Conservation (phyloP, 176 grass and related monocot genomes). For the Metroxylon sagu region DNA sequence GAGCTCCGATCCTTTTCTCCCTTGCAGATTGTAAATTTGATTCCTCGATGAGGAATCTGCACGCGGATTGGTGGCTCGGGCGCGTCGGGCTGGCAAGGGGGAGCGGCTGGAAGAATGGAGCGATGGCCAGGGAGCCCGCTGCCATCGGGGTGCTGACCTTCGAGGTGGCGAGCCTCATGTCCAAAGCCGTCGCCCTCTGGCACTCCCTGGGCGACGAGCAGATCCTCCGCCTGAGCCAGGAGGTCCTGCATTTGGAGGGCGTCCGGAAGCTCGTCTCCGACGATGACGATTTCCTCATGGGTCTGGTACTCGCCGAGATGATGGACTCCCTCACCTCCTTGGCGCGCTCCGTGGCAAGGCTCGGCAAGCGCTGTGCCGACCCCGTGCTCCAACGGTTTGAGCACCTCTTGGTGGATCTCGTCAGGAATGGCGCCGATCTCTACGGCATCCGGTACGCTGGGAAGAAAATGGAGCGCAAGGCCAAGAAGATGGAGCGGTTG, state of each 20-base stretch:
- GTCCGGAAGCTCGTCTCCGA: slow-evolving; percentile 48
- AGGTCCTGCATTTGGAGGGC: slow-evolving; percentile 45
- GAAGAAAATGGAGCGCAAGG: slow-evolving; percentile 11
- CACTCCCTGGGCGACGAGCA: slow-evolving; percentile 34
- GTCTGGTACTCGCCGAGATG: no score
- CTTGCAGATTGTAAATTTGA: no score
- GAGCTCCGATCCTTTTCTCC: not conserved
- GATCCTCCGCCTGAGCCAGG: slow-evolving; percentile 25
- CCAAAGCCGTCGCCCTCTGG: slow-evolving; percentile 45
- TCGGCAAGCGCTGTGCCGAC: slow-evolving; percentile 40
- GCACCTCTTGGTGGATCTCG: slow-evolving; percentile 35
- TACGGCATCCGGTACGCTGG: slow-evolving; percentile 35
- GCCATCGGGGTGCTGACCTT: slow-evolving; percentile 38
- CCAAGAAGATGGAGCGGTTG: not conserved
- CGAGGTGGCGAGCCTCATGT: slow-evolving; percentile 64
- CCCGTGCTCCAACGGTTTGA: slow-evolving; percentile 50
- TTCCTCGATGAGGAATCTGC: slow-evolving; percentile 39
- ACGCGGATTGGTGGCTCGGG: slow-evolving; percentile 18
- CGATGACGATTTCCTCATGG: slow-evolving; percentile 36
- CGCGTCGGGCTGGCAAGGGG: slow-evolving; percentile 11
- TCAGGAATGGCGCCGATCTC: slow-evolving; percentile 30
- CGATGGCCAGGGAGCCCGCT: not conserved
- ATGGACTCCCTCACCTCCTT: slow-evolving; percentile 19
- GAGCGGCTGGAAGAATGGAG: slow-evolving; percentile 18
- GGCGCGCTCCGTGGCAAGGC: slow-evolving; percentile 15